Evolutionary conservation across 495 filamentous ascomycete genomes (phyloP), one percentile per base, ranked within the genome.

Genomic region (Tirmania nivea): DNA sequence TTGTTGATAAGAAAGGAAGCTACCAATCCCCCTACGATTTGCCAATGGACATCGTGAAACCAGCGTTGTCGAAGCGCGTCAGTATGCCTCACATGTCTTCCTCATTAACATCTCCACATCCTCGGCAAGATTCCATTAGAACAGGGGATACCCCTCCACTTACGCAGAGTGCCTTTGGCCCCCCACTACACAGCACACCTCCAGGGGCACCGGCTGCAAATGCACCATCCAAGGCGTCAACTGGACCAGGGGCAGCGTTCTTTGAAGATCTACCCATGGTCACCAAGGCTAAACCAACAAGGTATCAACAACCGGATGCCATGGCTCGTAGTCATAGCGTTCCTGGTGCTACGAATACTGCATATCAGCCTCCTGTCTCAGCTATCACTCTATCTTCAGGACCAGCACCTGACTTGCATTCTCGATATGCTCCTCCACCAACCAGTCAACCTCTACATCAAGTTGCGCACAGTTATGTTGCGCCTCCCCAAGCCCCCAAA

Each of bases 21-120:
- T 97, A 96, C 63, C 74, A 78, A 34, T 94, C 87, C 21, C 90
- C 90, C 4, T 97, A 94, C 59, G 90, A 97, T 66, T 74, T 97
- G 4, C 90, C 90, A 2, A 85, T 92, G 68, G 89, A 94, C 49
- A 60, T 48, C 51, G 62, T 17, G 64, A 67, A 7, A 62, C 65
- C 31, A 62, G 67, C 45, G 60, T 63, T 12, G 67, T 67, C 16
- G 69, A 45, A 45, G 8, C 39, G 39, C 12, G 3, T 45, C 39
- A 45, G 39, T 19, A 45, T 45, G 39, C 39, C 39, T 45, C 39
- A 6, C 3, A 56, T 52, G 67, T 64, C 45, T 63, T 64, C n/a
- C 60, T 56, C 35, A 67, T 55, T 25, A 60, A 60, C 45, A 60
- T 50, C 35, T 53, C 64, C 9, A 34, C 53, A n/a, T 59, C 62